A percentile compares a stretch with the other conserved stretches of the same genome.
Conservation (phyloP, 768 basidiomycete genomes). For the Kockovaella imperatae region DNA sequence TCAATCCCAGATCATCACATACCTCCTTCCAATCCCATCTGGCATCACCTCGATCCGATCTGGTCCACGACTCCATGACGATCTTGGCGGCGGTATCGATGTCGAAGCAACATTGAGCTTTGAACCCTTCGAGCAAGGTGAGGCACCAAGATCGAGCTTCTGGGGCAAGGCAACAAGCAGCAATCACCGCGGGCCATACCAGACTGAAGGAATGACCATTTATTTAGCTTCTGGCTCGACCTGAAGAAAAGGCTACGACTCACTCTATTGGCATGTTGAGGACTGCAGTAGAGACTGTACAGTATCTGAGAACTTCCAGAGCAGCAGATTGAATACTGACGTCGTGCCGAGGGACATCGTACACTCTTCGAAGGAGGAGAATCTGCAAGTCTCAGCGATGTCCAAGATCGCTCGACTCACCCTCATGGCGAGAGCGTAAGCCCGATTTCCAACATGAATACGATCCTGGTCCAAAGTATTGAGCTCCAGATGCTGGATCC, state of each 20-base stretch:
- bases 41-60: slow-evolving; percentile 21
- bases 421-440: slow-evolving; percentile 43
- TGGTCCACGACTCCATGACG: slow-evolving; percentile 34
- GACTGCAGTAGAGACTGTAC: slow-evolving; percentile 34
- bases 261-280: slow-evolving; percentile 43
- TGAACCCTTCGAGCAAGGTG: slow-evolving; percentile 38
- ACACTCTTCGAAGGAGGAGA: slow-evolving; percentile 34
- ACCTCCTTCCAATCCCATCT: slow-evolving; percentile 36
- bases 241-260: slow-evolving; percentile 6
- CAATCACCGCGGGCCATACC: slow-evolving; percentile 42
- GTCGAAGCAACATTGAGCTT: slow-evolving; percentile 42
- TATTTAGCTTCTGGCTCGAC: not conserved
- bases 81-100: slow-evolving; percentile 38
- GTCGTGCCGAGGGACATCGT: slow-evolving; percentile 25
- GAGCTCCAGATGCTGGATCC: slow-evolving; percentile 35
- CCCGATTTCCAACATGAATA: slow-evolving; percentile 38
- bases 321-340: slow-evolving; percentile 32
- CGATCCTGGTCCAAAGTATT: slow-evolving; percentile 39
- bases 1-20: slow-evolving; percentile 32
- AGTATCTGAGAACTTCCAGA: slow-evolving; percentile 34
- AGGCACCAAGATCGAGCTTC: slow-evolving; percentile 30
- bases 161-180: slow-evolving; percentile 27
- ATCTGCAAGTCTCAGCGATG: slow-evolving; percentile 22
- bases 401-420: slow-evolving; percentile 12
- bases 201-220: slow-evolving; percentile 13